phyloP scores from a whole-genome alignment of 1,139 yeast species.

The Meyerozyma elateridarum region DNA sequence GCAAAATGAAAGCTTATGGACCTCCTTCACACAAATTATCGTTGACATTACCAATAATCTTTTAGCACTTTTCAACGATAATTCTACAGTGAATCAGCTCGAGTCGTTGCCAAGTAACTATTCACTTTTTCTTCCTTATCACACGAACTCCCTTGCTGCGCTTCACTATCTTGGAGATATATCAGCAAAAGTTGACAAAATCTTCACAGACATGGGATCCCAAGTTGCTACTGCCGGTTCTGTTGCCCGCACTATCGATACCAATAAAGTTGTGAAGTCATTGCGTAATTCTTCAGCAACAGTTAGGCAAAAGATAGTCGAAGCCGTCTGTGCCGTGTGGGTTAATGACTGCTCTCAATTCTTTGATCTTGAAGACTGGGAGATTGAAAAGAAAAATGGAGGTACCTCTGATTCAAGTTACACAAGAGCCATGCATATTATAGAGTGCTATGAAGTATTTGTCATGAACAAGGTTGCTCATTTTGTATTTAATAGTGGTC shows the following conservation, averaged over 20 bases:
- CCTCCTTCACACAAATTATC: background rate
- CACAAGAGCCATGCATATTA: slow-evolving; percentile 39
- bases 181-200: slow-evolving; percentile 24
- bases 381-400: slow-evolving; percentile 17
- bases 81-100: slow-evolving; percentile 27
- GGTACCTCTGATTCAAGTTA: slow-evolving; percentile 14
- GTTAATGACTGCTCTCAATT: slow-evolving; percentile 46
- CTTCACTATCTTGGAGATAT: slow-evolving; percentile 33
- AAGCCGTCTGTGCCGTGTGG: slow-evolving; percentile 45
- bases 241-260: slow-evolving; percentile 27
- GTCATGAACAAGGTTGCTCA: slow-evolving; percentile 29
- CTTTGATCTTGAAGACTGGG: slow-evolving; percentile 43
- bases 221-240: slow-evolving; percentile 33
- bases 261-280: slow-evolving; percentile 34
- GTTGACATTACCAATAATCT: slow-evolving; percentile 1
- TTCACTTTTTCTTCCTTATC: slow-evolving; percentile 35
- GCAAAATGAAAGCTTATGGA: background rate
- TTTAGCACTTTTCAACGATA: slow-evolving; percentile 25
- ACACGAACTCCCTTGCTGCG: slow-evolving; percentile 41
- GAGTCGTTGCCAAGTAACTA: slow-evolving; percentile 36
- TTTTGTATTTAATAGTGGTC: slow-evolving; percentile 28
- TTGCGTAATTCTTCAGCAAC: slow-evolving; percentile 29
- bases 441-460: slow-evolving; percentile 38
- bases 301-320: slow-evolving; percentile 38
- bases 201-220: slow-evolving; percentile 32